Percentiles rank a stretch among this genome's conserved stretches.
Evolutionary conservation across 2,329 filamentous ascomycete genomes (phyloP).

Genomic region (Alternaria sp.): DNA sequence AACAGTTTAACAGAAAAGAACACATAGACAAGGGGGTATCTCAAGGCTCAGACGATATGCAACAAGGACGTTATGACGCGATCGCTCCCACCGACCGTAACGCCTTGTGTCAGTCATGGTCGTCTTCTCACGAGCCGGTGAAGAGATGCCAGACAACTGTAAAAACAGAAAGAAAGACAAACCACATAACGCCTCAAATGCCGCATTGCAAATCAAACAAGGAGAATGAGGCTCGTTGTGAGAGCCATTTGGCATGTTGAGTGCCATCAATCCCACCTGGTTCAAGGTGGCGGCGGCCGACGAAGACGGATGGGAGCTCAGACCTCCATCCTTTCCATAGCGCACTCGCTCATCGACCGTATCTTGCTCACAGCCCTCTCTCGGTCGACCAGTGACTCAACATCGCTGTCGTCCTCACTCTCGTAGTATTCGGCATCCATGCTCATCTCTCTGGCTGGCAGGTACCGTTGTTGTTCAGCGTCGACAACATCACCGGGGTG

Average conservation of each 20-base stretch:
- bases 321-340: constrained; percentile 63
- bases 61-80: constrained; percentile 27
- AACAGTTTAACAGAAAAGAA: constrained; percentile 11
- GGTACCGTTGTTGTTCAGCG: constrained; percentile 51
- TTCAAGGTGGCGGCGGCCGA: not conserved
- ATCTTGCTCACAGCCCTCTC: constrained; percentile 55
- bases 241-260: not conserved
- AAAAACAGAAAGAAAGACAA: not conserved
- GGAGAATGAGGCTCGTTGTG: not conserved
- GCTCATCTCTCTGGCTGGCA: constrained; percentile 42
- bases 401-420: constrained; percentile 46
- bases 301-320: constrained; percentile 28
- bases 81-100: constrained; percentile 37
- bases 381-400: constrained; percentile 40
- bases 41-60: constrained; percentile 26
- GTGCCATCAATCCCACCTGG: not conserved
- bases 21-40: constrained; percentile 26
- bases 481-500: constrained; percentile 51
- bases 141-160: constrained; percentile 16
- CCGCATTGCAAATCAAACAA: not conserved
- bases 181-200: constrained; percentile 1
- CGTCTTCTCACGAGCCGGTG: constrained; percentile 31
- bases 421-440: constrained; percentile 43
- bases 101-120: constrained; percentile 26
- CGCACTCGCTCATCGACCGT: constrained; percentile 63